Percentiles rank a stretch among this genome's conserved stretches.
Evolutionary conservation across 192 early-diverging fungal genomes (phyloP).

Genomic region (Coemansia sp.): DNA sequence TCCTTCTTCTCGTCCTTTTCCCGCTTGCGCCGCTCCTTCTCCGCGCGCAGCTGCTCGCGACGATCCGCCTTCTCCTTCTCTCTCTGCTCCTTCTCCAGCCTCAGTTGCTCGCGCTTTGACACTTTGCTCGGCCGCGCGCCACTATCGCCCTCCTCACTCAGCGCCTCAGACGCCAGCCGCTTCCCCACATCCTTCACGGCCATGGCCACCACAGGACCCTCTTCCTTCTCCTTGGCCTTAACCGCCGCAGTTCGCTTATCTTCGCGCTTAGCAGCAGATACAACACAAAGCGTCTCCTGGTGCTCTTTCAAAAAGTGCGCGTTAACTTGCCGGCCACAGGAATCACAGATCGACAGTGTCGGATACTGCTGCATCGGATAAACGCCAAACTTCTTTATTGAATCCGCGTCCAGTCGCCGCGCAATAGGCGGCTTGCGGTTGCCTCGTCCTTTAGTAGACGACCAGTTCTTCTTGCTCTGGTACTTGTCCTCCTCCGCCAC

Average conservation of each 20-base stretch:
- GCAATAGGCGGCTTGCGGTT: slow-evolving; percentile 57
- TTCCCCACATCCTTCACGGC: slow-evolving; percentile 11
- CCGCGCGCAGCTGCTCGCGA: slow-evolving; percentile 37
- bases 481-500: slow-evolving; percentile 58
- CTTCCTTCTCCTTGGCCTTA: slow-evolving; percentile 1
- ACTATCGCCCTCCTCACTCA: slow-evolving; percentile 24
- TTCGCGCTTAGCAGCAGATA: slow-evolving; percentile 37
- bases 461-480: slow-evolving; percentile 62
- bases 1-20: slow-evolving; percentile 61
- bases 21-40: slow-evolving; percentile 51
- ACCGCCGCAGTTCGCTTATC: slow-evolving; percentile 18
- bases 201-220: neutral
- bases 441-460: slow-evolving; percentile 56
- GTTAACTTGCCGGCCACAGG: slow-evolving; percentile 47
- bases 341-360: slow-evolving; percentile 43
- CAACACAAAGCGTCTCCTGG: slow-evolving; percentile 46
- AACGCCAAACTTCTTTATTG: slow-evolving; percentile 52
- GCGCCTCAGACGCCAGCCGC: slow-evolving; percentile 26
- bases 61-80: slow-evolving; percentile 44
- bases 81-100: slow-evolving; percentile 44
- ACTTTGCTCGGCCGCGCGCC: slow-evolving; percentile 22
- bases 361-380: slow-evolving; percentile 49
- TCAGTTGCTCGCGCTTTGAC: slow-evolving; percentile 43
- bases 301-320: slow-evolving; percentile 53
- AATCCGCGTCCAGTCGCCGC: slow-evolving; percentile 52